Percentiles rank a stretch among this genome's conserved stretches.
Conservation (phyloP, 371 early-diverging fungal species). For the Syncephalastrum sp. region DNA sequence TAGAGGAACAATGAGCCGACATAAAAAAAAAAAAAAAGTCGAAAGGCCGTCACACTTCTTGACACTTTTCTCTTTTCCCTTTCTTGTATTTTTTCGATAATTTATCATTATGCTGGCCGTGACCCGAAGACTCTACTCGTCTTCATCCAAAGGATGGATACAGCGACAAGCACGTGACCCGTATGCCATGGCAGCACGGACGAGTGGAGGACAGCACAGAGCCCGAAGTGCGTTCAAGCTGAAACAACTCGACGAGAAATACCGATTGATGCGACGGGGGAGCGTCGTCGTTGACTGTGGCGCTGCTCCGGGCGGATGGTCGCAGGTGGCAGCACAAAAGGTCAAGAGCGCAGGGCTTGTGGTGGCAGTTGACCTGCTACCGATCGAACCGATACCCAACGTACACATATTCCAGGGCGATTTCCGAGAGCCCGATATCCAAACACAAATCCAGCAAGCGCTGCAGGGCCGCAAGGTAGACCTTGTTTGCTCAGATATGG, state of each 20-base stretch:
- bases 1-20: neutral
- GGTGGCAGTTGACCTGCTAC: conserved; percentile 73
- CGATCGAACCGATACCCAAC: conserved; percentile 66
- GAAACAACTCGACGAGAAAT: conserved; percentile 74
- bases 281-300: conserved; percentile 80
- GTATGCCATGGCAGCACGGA: conserved; percentile 65
- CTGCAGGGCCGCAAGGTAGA: conserved; percentile 48
- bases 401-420: conserved; percentile 69
- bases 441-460: conserved; percentile 34
- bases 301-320: conserved; percentile 93
- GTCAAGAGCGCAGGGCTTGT: conserved; percentile 36
- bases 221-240: conserved; percentile 91
- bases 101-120: too few species aligned
- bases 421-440: conserved; percentile 43
- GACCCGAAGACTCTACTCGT: conserved; percentile 20
- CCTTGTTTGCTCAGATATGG: conserved; percentile 79
- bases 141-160: conserved; percentile 66
- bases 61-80: too few species aligned
- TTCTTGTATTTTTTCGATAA: too few species aligned
- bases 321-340: conserved; percentile 72
- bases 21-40: conserved; percentile 3
- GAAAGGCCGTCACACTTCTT: conserved; percentile 2
- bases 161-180: conserved; percentile 71
- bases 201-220: conserved; percentile 63
- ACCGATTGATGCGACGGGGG: conserved; percentile 58